phyloP scores from a whole-genome alignment of 2,329 filamentous ascomycete genomes.

The Hypoxylon sp. region DNA sequence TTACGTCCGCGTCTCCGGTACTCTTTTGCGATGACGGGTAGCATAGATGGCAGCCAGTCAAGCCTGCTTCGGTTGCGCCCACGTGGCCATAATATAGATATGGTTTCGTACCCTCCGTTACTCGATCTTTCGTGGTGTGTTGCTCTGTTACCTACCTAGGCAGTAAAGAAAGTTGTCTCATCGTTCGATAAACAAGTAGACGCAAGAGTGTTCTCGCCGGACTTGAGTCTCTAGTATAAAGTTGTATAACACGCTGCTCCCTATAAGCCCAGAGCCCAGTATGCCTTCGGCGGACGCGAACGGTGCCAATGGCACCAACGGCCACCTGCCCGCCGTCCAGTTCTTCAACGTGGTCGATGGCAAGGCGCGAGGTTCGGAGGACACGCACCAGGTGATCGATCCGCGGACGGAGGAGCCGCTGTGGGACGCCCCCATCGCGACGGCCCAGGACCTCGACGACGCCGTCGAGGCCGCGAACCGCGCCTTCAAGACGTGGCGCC shows the following conservation, averaged over 20 bases:
- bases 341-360: slow-evolving; percentile 58
- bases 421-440: slow-evolving; percentile 56
- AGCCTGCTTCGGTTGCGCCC: slow-evolving; percentile 5
- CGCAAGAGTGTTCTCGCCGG: too few species aligned
- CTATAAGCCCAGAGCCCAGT: slow-evolving; percentile 18
- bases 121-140: neutral
- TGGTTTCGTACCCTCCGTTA: neutral
- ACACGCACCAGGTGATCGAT: slow-evolving; percentile 51
- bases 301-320: slow-evolving; percentile 25
- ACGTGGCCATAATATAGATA: slow-evolving; percentile 31
- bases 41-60: slow-evolving; percentile 7
- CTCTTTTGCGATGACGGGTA: slow-evolving; percentile 18
- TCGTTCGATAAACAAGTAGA: too few species aligned
- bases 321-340: slow-evolving; percentile 32
- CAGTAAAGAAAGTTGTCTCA: too few species aligned
- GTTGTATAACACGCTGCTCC: slow-evolving; percentile 4
- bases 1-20: slow-evolving; percentile 16
- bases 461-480: slow-evolving; percentile 55
- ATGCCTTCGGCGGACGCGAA: slow-evolving; percentile 27
- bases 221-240: slow-evolving; percentile 18
- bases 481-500: slow-evolving; percentile 58
- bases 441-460: slow-evolving; percentile 51
- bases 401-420: slow-evolving; percentile 55
- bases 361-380: slow-evolving; percentile 46
- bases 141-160: too few species aligned